Conservation (phyloP, 805 yeast genomes). For the Metschnikowia koreensis region DNA sequence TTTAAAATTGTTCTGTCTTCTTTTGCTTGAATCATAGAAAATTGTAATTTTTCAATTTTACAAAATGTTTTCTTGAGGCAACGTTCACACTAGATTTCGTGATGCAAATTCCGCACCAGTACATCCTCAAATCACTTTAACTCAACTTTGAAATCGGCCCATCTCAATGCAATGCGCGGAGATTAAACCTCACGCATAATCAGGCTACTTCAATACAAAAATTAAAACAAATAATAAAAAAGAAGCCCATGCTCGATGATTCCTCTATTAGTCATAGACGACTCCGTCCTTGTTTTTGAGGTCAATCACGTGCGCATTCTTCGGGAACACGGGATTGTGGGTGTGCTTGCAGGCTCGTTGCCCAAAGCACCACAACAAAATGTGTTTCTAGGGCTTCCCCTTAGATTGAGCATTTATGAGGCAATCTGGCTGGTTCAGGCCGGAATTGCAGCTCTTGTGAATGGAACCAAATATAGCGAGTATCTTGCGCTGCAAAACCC, state of each 20-base stretch:
- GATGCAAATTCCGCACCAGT: too few relatives aligned
- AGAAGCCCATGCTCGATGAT: constrained; percentile 10
- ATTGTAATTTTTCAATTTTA: too few relatives aligned
- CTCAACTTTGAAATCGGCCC: too few relatives aligned
- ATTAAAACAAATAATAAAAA: neutral
- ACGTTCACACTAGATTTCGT: too few relatives aligned
- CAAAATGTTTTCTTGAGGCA: too few relatives aligned
- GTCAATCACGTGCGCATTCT: constrained; percentile 51
- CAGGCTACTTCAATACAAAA: too few relatives aligned
- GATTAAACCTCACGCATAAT: too few relatives aligned
- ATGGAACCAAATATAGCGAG: constrained; percentile 31
- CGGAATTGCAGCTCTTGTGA: constrained; percentile 44
- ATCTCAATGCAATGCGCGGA: too few relatives aligned
- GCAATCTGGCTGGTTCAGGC: constrained; percentile 57
- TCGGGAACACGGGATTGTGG: constrained; percentile 65
- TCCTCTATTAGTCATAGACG: constrained; percentile 19
- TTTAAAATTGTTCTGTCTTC: too few relatives aligned
- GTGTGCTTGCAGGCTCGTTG: constrained; percentile 78
- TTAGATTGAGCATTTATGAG: constrained; percentile 73
- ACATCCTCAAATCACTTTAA: too few relatives aligned
- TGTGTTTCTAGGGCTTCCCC: constrained; percentile 79
- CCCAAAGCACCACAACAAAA: constrained; percentile 94
- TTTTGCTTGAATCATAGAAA: too few relatives aligned
- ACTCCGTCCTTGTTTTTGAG: constrained; percentile 55
- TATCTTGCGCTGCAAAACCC: constrained; percentile 2